Evolutionary conservation across 169 alveolate genomes (phyloP), one percentile per base, ranked within the genome.

Genomic region (Cryptosporidium sp.): DNA sequence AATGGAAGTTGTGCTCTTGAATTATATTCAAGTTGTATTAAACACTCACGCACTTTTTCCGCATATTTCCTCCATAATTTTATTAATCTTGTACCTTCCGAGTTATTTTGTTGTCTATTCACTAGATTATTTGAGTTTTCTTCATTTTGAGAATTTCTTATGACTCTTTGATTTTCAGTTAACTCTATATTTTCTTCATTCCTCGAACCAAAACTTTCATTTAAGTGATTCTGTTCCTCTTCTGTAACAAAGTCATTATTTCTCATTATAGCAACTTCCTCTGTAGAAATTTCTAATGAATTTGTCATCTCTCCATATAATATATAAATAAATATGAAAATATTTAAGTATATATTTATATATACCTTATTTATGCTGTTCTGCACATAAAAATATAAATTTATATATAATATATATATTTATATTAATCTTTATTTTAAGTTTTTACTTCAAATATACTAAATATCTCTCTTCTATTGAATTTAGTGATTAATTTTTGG

Each of bases 1-100:
- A 44, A 14, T n/a, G 73, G 75, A 61, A 62, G 68, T 42, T 80
- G 89, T 23, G 26, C 39, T 56, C 86, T 73, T 37, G 60, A 39
- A 58, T 31, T 80, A 70, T 48, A 45, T 70, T 42, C 84, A n/a
- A 70, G 67, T 6, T 67, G 73, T 9, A 21, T 31, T 14, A 67
- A 21, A 33, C 52, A 29, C 23, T 67, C 73, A 31, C 73, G 26
- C 33, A 67, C 5, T 3, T 56, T 56, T 56, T 56, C 67, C 4
- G 26, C 67, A 7, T 26, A 56, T 56, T 56, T n/a, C 4, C 12
- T 56, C 67, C 37, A 56, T 23, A 56, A 5, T 56, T 26, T 26
- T 26, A 56, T 23, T 8, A 56, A 26, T 56, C 67, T 56, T 21
- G 14, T 26, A 8, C 14, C 6, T 23, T 3, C 67, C 0, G 37